Conservation (phyloP, 768 basidiomycete species). For the Boletus edulis region DNA sequence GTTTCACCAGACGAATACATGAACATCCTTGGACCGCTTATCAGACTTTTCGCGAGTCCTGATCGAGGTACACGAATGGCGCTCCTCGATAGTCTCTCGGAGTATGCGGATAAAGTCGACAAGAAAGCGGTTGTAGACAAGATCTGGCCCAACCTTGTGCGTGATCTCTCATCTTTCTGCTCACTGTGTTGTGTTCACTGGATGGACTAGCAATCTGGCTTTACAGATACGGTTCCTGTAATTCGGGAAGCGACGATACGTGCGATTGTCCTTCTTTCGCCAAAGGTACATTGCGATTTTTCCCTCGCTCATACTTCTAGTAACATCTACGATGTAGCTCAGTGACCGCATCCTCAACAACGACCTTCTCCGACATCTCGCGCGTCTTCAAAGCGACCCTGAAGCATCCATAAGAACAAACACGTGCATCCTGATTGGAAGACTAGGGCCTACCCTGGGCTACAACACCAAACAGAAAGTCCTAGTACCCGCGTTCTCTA, state of each 20-base stretch:
- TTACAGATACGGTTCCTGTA: slow-evolving; percentile 89
- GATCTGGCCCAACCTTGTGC: slow-evolving; percentile 91
- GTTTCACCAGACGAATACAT: slow-evolving; percentile 70
- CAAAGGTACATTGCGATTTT: slow-evolving; percentile 54
- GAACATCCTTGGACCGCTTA: slow-evolving; percentile 66
- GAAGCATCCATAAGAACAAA: slow-evolving; percentile 97
- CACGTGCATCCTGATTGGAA: slow-evolving; percentile 92
- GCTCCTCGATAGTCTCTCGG: slow-evolving; percentile 77
- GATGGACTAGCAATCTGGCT: slow-evolving; percentile 80
- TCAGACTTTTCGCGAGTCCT: slow-evolving; percentile 83
- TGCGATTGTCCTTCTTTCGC: slow-evolving; percentile 77
- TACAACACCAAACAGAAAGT: slow-evolving; percentile 93
- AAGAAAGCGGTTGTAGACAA: slow-evolving; percentile 82
- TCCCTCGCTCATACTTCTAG: neutral
- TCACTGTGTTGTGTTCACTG: neutral
- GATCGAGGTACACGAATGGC: slow-evolving; percentile 96
- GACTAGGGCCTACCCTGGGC: slow-evolving; percentile 81
- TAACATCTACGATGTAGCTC: slow-evolving; percentile 46
- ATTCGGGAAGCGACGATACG: slow-evolving; percentile 94
- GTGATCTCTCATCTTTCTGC: neutral
- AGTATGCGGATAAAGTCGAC: slow-evolving; percentile 86
- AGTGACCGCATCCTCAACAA: slow-evolving; percentile 93
- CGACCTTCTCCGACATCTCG: slow-evolving; percentile 88
- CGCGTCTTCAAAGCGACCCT: slow-evolving; percentile 87
- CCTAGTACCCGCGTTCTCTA: slow-evolving; percentile 91